Evolutionary conservation across 2,329 filamentous ascomycete genomes (phyloP), one percentile per base, ranked within the genome.

Genomic region (Colletotrichum tabaci): DNA sequence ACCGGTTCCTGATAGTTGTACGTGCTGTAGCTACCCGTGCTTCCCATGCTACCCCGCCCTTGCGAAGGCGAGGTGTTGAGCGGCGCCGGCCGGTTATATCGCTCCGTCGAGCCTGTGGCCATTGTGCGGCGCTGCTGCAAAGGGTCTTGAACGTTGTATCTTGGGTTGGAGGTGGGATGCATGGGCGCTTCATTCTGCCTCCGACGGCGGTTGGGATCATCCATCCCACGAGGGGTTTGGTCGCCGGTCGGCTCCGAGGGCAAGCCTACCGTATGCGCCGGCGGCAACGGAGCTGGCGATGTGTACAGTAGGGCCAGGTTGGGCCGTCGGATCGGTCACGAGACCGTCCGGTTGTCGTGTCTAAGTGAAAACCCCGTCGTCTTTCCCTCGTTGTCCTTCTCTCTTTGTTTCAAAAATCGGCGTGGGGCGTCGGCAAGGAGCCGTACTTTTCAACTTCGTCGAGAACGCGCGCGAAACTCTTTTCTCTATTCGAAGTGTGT

Each of bases 101-200:
- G 80, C 21, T 84, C 82, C 72, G 83, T 80, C 78, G 79, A 73
- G 61, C 73, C 73, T 71, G 77, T 76, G 58, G 78, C 72, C 62
- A 81, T 75, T 38, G 79, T 76, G 58, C 77, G 83, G 78, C 80
- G 83, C 74, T 86, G 83, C 66, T 86, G 84, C 75, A 87, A 82
- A 64, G 86, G 81, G 73, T 88, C 84, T 75, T 87, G 85, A 75
- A 86, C 77, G 72, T 85, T 79, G 75, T 88, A 90, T 82, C 87
- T 85, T 62, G 85, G 80, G 80, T 85, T 86, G 82, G 87, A 87
- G 79, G 84, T 82, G 79, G 89, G 86, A 84, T 92, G 91, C 82
- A 88, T 85, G 80, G 90, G 87, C 83, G 88, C 87, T 83, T 93
- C 93, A 88, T 92, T 90, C 86, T 93, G 92, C 88, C 93, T 92